Evolutionary conservation across 345 rosid genomes (phyloP).

Genomic region (Mercurialis annua): DNA sequence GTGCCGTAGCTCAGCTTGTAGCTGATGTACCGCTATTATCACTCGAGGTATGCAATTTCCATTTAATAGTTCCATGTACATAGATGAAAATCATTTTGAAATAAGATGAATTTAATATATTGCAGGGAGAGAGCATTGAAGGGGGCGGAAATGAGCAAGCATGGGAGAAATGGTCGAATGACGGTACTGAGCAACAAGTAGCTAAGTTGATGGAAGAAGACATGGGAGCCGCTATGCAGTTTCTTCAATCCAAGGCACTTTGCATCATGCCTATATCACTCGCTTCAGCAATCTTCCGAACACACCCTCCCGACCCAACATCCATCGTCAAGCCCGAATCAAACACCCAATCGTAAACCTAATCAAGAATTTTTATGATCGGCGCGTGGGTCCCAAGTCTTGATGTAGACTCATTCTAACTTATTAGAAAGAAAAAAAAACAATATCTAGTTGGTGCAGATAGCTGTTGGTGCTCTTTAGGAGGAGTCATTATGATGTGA

Average conservation of each 20-base stretch:
- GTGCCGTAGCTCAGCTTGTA: conserved; percentile 73
- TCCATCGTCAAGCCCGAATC: conserved; percentile 49
- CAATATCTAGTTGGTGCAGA: conserved; percentile 11
- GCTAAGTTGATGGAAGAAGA: conserved; percentile 85
- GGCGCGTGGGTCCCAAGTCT: conserved; percentile 12
- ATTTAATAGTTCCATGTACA: background rate
- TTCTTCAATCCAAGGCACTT: conserved; percentile 73
- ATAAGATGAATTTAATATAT: conserved; percentile 8
- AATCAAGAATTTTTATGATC: conserved; percentile 1
- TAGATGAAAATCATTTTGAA: background rate
- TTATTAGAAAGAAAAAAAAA: background rate
- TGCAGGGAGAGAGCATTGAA: conserved; percentile 47
- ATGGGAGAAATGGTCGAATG: conserved; percentile 73
- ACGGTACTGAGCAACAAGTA: conserved; percentile 64
- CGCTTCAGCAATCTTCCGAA: conserved; percentile 56
- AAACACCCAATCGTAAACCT: conserved; percentile 34
- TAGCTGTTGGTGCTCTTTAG: conserved; percentile 12
- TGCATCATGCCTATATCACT: conserved; percentile 76
- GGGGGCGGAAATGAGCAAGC: conserved; percentile 45
- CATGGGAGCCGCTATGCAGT: conserved; percentile 75
- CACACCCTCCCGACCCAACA: conserved; percentile 40
- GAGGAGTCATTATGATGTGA: conserved; percentile 23
- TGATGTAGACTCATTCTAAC: background rate
- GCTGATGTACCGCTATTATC: conserved; percentile 61
- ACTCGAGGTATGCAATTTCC: conserved; percentile 40